Evolutionary conservation across 2,329 filamentous ascomycete species (phyloP).

Genomic region (Sarocladiaceae sp.): DNA sequence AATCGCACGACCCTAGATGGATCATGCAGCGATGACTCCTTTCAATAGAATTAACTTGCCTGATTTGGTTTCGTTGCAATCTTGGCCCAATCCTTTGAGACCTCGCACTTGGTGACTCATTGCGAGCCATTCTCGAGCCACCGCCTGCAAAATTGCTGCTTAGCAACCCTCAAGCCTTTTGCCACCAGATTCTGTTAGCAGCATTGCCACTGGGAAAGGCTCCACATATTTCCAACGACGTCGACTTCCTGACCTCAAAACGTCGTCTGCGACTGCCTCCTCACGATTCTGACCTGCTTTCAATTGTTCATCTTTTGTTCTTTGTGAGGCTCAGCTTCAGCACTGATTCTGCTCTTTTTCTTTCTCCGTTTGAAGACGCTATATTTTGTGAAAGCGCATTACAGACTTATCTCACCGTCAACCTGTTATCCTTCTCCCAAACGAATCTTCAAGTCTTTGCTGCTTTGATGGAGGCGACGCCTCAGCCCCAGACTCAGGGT

Average conservation of each 20-base stretch:
- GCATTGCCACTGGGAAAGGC: constrained; percentile 1
- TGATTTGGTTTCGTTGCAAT: no score
- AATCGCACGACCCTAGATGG: no score
- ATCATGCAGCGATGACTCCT: no score
- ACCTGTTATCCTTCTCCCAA: neutral
- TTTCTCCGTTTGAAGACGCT: constrained; percentile 31
- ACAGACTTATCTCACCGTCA: neutral
- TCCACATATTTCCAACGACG: constrained; percentile 5
- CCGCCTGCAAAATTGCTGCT: neutral
- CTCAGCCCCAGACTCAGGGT: constrained; percentile 4
- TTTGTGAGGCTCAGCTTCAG: neutral
- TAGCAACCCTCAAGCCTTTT: neutral
- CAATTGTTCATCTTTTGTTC: no score
- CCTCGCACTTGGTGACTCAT: no score
- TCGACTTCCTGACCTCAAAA: constrained; percentile 7
- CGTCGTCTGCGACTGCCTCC: no score
- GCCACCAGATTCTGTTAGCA: constrained; percentile 4
- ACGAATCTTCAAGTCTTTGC: neutral
- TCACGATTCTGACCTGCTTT: no score
- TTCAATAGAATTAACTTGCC: no score
- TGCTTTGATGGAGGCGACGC: neutral
- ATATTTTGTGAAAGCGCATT: constrained; percentile 42
- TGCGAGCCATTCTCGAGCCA: no score
- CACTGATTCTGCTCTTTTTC: neutral
- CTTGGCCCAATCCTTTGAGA: no score